Evolutionary conservation across 2,329 filamentous ascomycete genomes (phyloP), one percentile per base, ranked within the genome.

Genomic region (Teratosphaeria nubilosa): DNA sequence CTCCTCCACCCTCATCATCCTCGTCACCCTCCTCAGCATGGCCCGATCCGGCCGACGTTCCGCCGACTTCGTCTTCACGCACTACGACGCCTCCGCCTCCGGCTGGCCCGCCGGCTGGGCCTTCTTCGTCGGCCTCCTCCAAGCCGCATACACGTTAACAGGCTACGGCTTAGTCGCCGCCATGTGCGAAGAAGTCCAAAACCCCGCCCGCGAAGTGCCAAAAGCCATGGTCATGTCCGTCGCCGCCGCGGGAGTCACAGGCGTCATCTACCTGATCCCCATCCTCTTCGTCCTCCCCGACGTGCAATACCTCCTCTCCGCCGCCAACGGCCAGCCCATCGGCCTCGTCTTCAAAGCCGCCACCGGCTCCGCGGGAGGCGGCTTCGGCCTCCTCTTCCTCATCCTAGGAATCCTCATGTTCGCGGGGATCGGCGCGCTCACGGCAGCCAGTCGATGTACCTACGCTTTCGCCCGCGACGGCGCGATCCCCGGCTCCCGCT

Each of bases 391-490:
- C 5, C 78, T 91, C 14, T 87, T 91, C 72, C 75, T 91, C 2
- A 84, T 92, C 63, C 78, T 91, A 25, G 87, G 87, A 1, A 90
- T 92, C 65, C 78, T 87, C 59, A 79, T 91, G 69, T 90, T 91
- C 67, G 87, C 88, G 1, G 88, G 88, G 22, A 84, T 87, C 34
- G 87, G 87, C 6, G 85, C 87, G 1, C 75, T 91, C 22, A 91
- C 88, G 0, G 88, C 88, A 1, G 84, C 88, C 2, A 86, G 82
- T 24, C 80, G 86, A 53, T 86, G 88, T 51, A 86, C 85, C 1
- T 90, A 86, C 66, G 86, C 86, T 16, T 89, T 89, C 71, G 85
- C 86, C 20, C 83, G 86, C 34, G 51, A 57, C 45, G 85, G 83
- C 64, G 87, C 84, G 64, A 85, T 90, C 64, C 86, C 69, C 1